Conservation (phyloP, 257 asterid species). For the Nicotiana tabacum region DNA sequence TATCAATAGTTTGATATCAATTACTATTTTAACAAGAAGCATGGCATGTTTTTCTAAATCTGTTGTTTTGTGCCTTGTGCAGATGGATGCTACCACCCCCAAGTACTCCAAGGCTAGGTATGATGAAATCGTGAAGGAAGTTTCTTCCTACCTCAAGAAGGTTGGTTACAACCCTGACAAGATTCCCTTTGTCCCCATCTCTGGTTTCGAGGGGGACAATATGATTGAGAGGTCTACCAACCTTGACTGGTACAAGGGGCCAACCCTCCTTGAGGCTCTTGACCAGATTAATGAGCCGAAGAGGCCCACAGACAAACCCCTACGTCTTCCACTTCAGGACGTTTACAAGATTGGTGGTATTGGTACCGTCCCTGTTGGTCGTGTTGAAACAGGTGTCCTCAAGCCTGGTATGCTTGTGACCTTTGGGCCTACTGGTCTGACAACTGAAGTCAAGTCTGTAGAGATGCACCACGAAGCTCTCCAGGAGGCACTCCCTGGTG, state of each 20-base stretch:
- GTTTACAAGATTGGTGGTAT: constrained; percentile 13
- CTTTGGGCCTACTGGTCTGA: constrained; percentile 2
- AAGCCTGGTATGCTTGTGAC: constrained; percentile 8
- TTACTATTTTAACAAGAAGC: background rate
- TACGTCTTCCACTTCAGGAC: background rate
- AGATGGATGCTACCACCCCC: constrained; percentile 13
- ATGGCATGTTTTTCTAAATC: background rate
- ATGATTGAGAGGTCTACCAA: constrained; percentile 9
- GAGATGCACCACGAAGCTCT: constrained; percentile 8
- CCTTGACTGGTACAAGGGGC: background rate
- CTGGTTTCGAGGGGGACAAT: background rate
- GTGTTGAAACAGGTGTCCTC: background rate
- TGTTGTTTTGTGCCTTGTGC: background rate
- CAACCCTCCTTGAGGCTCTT: background rate
- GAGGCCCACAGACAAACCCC: background rate
- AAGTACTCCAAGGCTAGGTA: constrained; percentile 7
- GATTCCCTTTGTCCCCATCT: background rate
- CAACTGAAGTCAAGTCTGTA: constrained; percentile 1
- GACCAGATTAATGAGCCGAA: constrained; percentile 11
- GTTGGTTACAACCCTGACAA: constrained; percentile 5
- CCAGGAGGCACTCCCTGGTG: background rate
- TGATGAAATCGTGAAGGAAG: constrained; percentile 3
- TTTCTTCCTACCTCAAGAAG: constrained; percentile 7
- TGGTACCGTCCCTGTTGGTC: background rate
- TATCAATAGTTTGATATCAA: background rate